phyloP scores from a whole-genome alignment of 148 eudicot species.

The Cornus controversa region DNA sequence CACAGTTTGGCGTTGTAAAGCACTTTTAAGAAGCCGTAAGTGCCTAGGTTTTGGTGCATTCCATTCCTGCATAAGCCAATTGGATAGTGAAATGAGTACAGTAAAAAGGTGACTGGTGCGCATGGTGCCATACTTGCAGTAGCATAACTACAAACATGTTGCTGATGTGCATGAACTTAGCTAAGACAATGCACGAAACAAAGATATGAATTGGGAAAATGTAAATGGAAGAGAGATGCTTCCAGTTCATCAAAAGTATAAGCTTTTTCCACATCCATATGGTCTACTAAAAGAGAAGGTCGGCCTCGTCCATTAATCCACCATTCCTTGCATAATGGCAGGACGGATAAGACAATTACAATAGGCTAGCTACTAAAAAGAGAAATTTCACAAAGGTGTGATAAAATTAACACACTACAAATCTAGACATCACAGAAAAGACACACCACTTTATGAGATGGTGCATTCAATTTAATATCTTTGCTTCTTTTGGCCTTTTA shows the following conservation, averaged over 20 bases:
- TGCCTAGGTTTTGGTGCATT: conserved; percentile 76
- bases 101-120: not conserved
- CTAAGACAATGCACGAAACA: not conserved
- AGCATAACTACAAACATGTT: not conserved
- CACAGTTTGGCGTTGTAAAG: conserved; percentile 66
- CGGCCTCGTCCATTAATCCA: not conserved
- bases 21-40: conserved; percentile 70
- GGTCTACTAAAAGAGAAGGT: not conserved
- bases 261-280: not conserved
- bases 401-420: not conserved
- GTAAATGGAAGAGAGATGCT: not conserved
- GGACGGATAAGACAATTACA: too few relatives aligned
- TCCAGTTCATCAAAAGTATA: not conserved
- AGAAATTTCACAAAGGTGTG: not conserved
- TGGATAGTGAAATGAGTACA: not conserved
- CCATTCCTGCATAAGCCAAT: conserved; percentile 60
- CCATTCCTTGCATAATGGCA: not conserved
- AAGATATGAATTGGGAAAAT: too few relatives aligned
- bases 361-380: too few relatives aligned
- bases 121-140: not conserved
- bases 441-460: not conserved
- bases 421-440: conserved; percentile 5
- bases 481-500: not conserved
- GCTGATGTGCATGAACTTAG: not conserved
- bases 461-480: not conserved